Conservation (phyloP, 176 grass and related monocot species). For the Miscanthus lutarioriparius region DNA sequence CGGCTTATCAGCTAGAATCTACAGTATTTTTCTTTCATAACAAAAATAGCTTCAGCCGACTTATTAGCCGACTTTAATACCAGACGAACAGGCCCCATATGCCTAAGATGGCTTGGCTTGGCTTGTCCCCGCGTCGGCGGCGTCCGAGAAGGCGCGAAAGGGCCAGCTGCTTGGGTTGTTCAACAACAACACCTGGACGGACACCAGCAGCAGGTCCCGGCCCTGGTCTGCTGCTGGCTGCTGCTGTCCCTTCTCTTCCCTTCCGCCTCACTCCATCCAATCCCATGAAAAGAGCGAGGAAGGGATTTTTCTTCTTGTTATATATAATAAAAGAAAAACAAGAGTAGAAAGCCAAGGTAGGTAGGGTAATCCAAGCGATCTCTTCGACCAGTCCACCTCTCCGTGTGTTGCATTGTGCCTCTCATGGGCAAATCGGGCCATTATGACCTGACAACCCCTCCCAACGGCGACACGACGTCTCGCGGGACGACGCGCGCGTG, state of each 20-base stretch:
- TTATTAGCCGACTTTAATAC: too few species aligned
- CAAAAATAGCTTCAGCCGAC: too few species aligned
- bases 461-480: slow-evolving; percentile 41
- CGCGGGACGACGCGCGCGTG: background rate
- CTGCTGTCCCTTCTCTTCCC: slow-evolving; percentile 24
- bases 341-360: background rate
- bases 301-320: too few species aligned
- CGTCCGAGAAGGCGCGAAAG: background rate
- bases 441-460: slow-evolving; percentile 50
- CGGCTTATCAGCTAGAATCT: too few species aligned
- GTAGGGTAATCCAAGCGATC: background rate
- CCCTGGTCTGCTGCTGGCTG: slow-evolving; percentile 17
- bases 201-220: background rate
- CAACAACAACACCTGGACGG: slow-evolving; percentile 32
- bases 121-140: slow-evolving; percentile 19
- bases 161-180: slow-evolving; percentile 49
- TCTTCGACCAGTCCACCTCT: slow-evolving; percentile 26
- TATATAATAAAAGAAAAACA: background rate
- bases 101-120: background rate
- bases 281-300: background rate
- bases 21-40: too few species aligned
- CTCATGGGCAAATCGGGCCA: slow-evolving; percentile 43
- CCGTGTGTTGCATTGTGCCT: slow-evolving; percentile 60
- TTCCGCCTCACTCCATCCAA: slow-evolving; percentile 44
- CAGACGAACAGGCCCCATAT: too few species aligned